These are phyloP conservation scores for Harringtonia aguacate DNA, from an alignment of 2,329 filamentous ascomycete species.

Conservation along the genomic window DNA sequence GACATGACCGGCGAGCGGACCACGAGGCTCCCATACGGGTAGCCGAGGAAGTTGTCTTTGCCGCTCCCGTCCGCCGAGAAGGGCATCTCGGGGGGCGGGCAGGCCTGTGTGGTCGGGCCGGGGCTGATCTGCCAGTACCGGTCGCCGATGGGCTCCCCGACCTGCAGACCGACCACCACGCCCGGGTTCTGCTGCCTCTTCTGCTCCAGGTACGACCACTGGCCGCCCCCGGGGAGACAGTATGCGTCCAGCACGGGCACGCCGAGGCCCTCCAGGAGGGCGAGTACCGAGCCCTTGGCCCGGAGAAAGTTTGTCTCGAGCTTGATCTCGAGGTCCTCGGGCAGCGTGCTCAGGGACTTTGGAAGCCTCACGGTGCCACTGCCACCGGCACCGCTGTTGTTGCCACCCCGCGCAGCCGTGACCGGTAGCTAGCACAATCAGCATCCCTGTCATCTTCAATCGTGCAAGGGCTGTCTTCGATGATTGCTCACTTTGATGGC, in stretches of 20 bases:
- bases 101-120: neutral
- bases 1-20: neutral
- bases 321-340: neutral
- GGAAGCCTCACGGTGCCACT: too few relatives aligned
- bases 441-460: neutral
- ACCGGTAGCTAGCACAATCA: too few relatives aligned
- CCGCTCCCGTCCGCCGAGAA: too few relatives aligned
- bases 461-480: neutral
- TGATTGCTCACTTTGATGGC: neutral
- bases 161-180: neutral
- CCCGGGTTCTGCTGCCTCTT: neutral
- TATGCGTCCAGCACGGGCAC: conserved; percentile 1
- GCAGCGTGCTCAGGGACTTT: too few relatives aligned
- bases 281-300: neutral
- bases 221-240: neutral
- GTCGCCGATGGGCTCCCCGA: neutral
- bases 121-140: conserved; percentile 1
- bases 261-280: neutral
- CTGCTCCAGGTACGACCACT: neutral
- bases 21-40: neutral
- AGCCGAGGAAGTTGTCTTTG: neutral
- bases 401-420: too few relatives aligned
- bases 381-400: too few relatives aligned
- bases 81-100: neutral
- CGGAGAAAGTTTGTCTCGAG: neutral